A percentile compares a stretch with the other conserved stretches of the same genome.
Conservation (phyloP, 1,139 yeast species). For the Lipomyces yarrowii region DNA sequence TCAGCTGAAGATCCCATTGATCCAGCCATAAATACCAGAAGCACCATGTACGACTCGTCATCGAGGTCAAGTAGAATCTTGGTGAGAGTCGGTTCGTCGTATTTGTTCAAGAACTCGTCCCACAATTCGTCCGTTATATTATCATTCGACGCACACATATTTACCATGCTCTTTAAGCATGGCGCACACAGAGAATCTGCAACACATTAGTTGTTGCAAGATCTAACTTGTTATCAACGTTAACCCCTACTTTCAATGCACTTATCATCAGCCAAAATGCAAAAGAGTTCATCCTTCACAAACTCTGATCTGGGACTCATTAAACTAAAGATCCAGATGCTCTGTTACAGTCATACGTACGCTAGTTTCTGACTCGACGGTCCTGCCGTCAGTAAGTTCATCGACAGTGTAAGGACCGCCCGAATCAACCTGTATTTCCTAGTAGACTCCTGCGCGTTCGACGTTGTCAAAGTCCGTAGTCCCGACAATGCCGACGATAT, state of each 20-base stretch:
- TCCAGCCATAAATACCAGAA: slow-evolving; percentile 22
- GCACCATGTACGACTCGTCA: slow-evolving; percentile 16
- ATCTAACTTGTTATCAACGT: no score
- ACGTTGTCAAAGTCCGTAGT: background rate
- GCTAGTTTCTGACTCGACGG: slow-evolving; percentile 14
- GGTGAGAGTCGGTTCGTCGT: background rate
- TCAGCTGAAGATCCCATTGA: slow-evolving; percentile 14
- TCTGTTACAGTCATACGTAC: slow-evolving; percentile 4
- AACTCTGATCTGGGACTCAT: background rate
- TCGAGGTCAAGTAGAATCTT: slow-evolving; percentile 1
- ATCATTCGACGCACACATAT: slow-evolving; percentile 11
- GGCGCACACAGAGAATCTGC: slow-evolving; percentile 4
- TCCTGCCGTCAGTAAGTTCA: slow-evolving; percentile 25
- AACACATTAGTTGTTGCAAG: background rate
- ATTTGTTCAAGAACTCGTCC: slow-evolving; percentile 12
- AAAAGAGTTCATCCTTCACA: background rate
- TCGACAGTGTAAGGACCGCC: slow-evolving; percentile 9
- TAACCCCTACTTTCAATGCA: background rate
- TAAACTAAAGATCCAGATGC: background rate
- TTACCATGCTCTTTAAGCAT: slow-evolving; percentile 7
- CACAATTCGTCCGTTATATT: slow-evolving; percentile 7
- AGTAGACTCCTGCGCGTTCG: background rate
- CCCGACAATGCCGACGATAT: background rate
- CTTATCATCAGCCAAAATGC: background rate
- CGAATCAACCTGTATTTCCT: slow-evolving; percentile 1